Conservation (phyloP, 2,329 filamentous ascomycete species). For the Colletotrichum sp. region DNA sequence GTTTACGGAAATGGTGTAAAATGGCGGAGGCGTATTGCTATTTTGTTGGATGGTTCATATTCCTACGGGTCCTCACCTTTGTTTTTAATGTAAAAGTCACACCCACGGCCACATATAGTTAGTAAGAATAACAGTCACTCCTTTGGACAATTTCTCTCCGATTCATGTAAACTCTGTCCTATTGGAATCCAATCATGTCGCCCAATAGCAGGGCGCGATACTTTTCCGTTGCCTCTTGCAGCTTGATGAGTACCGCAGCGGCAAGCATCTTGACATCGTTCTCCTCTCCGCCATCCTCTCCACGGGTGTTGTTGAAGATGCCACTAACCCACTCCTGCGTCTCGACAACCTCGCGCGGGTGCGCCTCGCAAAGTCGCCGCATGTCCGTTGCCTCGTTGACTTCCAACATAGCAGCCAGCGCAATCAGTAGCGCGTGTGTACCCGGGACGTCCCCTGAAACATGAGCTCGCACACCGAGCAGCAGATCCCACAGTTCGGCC, state of each 20-base stretch:
- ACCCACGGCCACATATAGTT: neutral
- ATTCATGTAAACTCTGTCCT: neutral
- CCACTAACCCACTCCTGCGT: constrained; percentile 83
- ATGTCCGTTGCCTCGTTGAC: constrained; percentile 68
- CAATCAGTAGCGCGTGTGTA: constrained; percentile 77
- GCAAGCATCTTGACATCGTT: constrained; percentile 80
- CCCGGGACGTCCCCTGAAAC: constrained; percentile 69
- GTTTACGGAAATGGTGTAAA: neutral
- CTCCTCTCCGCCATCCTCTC: constrained; percentile 67
- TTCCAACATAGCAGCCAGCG: constrained; percentile 80
- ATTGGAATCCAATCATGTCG: constrained; percentile 53
- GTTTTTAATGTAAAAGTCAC: neutral
- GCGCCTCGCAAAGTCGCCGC: constrained; percentile 73
- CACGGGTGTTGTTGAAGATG: constrained; percentile 70
- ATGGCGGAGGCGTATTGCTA: neutral
- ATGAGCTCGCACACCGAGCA: constrained; percentile 71
- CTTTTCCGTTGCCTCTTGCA: constrained; percentile 82
- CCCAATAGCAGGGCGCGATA: constrained; percentile 81
- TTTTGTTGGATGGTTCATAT: neutral
- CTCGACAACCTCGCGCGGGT: constrained; percentile 81
- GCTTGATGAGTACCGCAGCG: constrained; percentile 77
- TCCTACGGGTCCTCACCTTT: neutral
- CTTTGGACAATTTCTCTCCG: neutral
- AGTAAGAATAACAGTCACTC: neutral
- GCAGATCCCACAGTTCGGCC: constrained; percentile 81